A percentile compares a stretch with the other conserved stretches of the same genome.
These are phyloP conservation scores for Leishmania tarentolae DNA, from an alignment of 208 protist species.

Conservation along the genomic window DNA sequence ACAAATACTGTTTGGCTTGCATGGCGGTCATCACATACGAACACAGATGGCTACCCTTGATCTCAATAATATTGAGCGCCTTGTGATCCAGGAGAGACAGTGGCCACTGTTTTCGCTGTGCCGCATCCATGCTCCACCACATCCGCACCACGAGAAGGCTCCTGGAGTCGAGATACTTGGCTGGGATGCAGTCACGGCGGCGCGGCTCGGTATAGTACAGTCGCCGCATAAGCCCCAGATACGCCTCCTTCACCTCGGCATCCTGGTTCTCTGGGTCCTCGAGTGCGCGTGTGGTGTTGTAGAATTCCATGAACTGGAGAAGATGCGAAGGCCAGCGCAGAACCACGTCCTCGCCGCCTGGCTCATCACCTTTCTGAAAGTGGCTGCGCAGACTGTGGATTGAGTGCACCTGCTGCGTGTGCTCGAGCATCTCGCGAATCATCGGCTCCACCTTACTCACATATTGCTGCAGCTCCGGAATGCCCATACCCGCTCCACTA, in stretches of 20 bases:
- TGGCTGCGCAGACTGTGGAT: constrained; percentile 68
- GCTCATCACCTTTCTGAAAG: constrained; percentile 67
- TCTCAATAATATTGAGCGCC: constrained; percentile 71
- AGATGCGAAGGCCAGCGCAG: constrained; percentile 81
- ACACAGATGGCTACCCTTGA: constrained; percentile 55
- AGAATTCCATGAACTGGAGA: constrained; percentile 92
- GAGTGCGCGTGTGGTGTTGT: constrained; percentile 73
- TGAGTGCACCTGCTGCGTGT: constrained; percentile 87
- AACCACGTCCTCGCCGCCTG: constrained; percentile 58
- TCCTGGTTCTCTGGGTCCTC: constrained; percentile 70
- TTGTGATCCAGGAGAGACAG: constrained; percentile 73
- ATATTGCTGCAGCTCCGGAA: constrained; percentile 89
- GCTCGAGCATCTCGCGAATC: constrained; percentile 87
- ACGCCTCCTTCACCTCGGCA: constrained; percentile 56
- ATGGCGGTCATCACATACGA: constrained; percentile 71
- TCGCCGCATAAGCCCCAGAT: constrained; percentile 56
- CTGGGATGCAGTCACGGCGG: constrained; percentile 55
- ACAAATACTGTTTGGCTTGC: constrained; percentile 82
- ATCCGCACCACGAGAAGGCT: constrained; percentile 49
- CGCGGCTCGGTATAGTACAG: constrained; percentile 65
- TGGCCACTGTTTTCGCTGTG: constrained; percentile 40
- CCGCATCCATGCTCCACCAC: constrained; percentile 53
- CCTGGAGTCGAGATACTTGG: constrained; percentile 53
- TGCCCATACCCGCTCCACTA: constrained; percentile 62
- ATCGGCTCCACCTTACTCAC: constrained; percentile 85